Conservation (phyloP, 2,329 filamentous ascomycete species). For the Ceratocystis colombiana region DNA sequence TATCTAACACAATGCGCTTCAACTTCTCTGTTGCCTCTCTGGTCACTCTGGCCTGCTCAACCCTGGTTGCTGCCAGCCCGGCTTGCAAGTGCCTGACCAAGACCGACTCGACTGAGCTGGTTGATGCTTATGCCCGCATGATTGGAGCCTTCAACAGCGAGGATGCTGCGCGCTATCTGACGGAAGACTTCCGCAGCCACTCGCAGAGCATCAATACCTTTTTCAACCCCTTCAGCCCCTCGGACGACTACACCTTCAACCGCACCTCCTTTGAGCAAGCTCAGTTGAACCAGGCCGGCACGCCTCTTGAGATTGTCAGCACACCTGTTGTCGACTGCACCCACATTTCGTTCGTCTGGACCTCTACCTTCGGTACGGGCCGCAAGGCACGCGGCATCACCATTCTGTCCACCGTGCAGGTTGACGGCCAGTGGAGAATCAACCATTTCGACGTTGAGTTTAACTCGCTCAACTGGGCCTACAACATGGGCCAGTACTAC, state of each 20-base stretch:
- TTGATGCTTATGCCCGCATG: slow-evolving; percentile 37
- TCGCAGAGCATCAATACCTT: slow-evolving; percentile 28
- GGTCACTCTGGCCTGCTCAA: slow-evolving; percentile 21
- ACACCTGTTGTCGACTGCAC: slow-evolving; percentile 25
- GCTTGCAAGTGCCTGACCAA: slow-evolving; percentile 26
- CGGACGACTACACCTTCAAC: slow-evolving; percentile 25
- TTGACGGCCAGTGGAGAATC: slow-evolving; percentile 26
- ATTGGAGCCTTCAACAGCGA: slow-evolving; percentile 48
- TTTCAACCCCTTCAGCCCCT: slow-evolving; percentile 21
- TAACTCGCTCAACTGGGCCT: slow-evolving; percentile 26
- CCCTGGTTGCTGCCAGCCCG: slow-evolving; percentile 17
- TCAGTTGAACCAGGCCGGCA: slow-evolving; percentile 22
- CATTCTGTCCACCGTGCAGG: slow-evolving; percentile 27
- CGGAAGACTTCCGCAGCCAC: slow-evolving; percentile 25
- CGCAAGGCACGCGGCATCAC: slow-evolving; percentile 25
- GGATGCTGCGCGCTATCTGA: slow-evolving; percentile 24
- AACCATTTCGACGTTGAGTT: slow-evolving; percentile 27
- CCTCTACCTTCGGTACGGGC: slow-evolving; percentile 25
- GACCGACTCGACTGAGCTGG: slow-evolving; percentile 23
- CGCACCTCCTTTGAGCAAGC: slow-evolving; percentile 23
- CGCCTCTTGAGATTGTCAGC: slow-evolving; percentile 20
- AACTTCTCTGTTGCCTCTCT: slow-evolving; percentile 17
- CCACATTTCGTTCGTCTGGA: slow-evolving; percentile 26
- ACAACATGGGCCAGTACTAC: slow-evolving; percentile 26
- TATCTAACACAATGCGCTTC: slow-evolving; percentile 23